Evolutionary conservation across 768 basidiomycete species (phyloP).

Genomic region (Boletus speciosus): DNA sequence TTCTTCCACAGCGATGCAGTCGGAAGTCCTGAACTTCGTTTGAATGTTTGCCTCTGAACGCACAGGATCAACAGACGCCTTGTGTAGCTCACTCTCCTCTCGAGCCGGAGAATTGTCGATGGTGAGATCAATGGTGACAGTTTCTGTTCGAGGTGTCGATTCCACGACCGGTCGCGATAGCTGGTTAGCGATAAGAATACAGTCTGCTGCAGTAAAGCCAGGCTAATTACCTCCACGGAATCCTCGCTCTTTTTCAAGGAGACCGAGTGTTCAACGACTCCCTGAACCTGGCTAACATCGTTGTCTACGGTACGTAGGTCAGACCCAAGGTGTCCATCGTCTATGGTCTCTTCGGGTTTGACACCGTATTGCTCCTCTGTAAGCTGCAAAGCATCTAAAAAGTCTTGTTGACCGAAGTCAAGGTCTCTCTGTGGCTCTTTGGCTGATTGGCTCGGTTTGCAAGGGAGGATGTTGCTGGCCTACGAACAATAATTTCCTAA

Average conservation of each 20-base stretch:
- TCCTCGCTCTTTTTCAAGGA: conserved; percentile 3
- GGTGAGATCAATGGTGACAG: conserved; percentile 46
- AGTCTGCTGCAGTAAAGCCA: neutral
- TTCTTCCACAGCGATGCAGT: neutral
- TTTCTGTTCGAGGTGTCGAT: conserved; percentile 21
- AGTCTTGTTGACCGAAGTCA: conserved; percentile 11
- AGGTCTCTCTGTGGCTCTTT: conserved; percentile 33
- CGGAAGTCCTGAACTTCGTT: neutral
- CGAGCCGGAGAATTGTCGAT: conserved; percentile 26
- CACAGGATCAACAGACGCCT: neutral
- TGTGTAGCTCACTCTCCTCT: neutral
- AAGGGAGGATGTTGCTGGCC: neutral
- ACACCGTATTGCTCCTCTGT: neutral
- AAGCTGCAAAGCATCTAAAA: neutral
- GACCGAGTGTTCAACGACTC: conserved; percentile 1
- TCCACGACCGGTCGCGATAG: conserved; percentile 1
- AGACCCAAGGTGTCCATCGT: neutral
- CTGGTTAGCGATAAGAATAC: conserved; percentile 12
- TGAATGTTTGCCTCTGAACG: neutral
- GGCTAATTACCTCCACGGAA: conserved; percentile 8
- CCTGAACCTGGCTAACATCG: neutral
- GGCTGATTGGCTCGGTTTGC: conserved; percentile 4
- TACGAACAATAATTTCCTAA: conserved; percentile 2
- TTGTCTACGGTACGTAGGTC: neutral
- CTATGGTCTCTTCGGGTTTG: neutral